These are phyloP conservation scores for Fonsecaea pedrosoi DNA, from an alignment of 2,329 filamentous ascomycete species.

Conservation along the genomic window DNA sequence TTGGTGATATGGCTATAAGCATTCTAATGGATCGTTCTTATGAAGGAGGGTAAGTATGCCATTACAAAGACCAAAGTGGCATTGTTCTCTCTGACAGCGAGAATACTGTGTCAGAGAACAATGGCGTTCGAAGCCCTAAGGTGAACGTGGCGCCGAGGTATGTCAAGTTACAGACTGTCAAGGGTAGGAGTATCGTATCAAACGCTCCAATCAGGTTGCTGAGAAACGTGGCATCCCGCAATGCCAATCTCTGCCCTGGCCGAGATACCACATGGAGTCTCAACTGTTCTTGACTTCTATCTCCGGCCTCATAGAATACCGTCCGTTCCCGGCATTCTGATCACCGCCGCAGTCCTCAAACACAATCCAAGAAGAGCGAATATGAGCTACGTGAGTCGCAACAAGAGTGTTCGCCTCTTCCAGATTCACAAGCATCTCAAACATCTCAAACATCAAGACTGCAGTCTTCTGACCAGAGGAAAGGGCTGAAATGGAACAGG, in stretches of 20 bases:
- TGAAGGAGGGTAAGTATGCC: constrained; percentile 36
- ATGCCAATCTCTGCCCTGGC: not conserved
- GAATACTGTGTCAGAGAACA: not conserved
- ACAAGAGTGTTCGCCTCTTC: not conserved
- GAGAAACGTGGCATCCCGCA: not conserved
- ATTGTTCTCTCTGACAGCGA: not conserved
- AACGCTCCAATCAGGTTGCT: not conserved
- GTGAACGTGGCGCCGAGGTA: not conserved
- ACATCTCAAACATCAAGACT: not conserved
- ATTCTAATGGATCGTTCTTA: constrained; percentile 46
- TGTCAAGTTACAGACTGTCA: not conserved
- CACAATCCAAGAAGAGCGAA: not conserved
- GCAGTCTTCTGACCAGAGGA: not conserved
- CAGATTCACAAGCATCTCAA: not conserved
- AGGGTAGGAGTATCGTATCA: not conserved
- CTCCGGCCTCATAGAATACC: not conserved
- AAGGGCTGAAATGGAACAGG: not conserved
- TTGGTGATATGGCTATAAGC: constrained; percentile 50
- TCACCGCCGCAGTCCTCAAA: not conserved
- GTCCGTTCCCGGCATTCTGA: not conserved
- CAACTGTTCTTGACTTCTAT: not conserved
- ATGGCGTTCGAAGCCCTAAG: too few species aligned
- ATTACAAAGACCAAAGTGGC: not conserved
- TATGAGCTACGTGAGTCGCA: not conserved
- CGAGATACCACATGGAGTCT: not conserved